Conservation (phyloP, 352 stramenopile genomes). For the Phytophthora hybrid region DNA sequence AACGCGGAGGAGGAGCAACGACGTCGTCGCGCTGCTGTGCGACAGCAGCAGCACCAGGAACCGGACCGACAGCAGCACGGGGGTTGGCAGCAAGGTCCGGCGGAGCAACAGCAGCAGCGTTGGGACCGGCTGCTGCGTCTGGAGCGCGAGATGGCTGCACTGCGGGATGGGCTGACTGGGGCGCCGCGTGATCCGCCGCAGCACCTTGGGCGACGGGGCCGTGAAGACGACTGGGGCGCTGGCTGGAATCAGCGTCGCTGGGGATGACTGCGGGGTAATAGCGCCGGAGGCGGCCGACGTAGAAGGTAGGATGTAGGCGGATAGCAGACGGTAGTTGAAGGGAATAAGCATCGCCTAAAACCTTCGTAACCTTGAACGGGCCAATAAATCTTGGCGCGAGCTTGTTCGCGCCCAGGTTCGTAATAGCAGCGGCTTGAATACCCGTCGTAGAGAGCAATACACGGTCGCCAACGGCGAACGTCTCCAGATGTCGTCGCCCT, state of each 20-base stretch:
- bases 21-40: too few relatives aligned
- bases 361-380: too few relatives aligned
- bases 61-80: too few relatives aligned
- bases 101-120: background rate
- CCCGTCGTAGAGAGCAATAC: too few relatives aligned
- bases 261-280: slow-evolving; percentile 11
- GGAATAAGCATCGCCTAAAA: slow-evolving; percentile 23
- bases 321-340: slow-evolving; percentile 24
- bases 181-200: background rate
- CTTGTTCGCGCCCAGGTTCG: too few relatives aligned
- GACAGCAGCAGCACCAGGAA: too few relatives aligned
- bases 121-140: background rate
- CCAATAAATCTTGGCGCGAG: too few relatives aligned
- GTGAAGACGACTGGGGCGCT: background rate
- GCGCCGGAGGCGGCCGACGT: slow-evolving; percentile 19
- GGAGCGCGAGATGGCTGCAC: slow-evolving; percentile 3
- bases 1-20: too few relatives aligned
- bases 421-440: background rate
- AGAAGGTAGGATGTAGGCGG: slow-evolving; percentile 28
- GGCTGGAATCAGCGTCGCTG: background rate
- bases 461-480: too few relatives aligned
- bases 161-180: background rate
- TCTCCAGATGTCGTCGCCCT: too few relatives aligned
- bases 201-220: background rate
- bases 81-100: too few relatives aligned